Conservation (phyloP, 2,329 filamentous ascomycete species). For the Madurella fahalii region DNA sequence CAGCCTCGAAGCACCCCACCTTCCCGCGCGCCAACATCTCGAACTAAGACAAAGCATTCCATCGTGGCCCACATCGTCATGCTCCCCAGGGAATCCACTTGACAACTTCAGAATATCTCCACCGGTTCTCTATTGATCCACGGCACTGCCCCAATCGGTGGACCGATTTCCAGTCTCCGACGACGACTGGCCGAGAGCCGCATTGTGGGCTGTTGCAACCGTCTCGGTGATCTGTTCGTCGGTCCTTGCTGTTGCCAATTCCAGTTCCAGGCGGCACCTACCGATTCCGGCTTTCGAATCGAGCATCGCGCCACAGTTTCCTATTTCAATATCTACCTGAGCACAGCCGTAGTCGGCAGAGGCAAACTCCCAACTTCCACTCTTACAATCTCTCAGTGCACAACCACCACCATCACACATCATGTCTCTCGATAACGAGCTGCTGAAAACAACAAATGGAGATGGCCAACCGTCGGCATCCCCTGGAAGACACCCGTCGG, state of each 20-base stretch:
- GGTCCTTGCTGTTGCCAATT: background rate
- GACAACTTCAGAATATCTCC: slow-evolving; percentile 2
- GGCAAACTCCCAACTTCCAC: slow-evolving; percentile 48
- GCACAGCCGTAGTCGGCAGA: background rate
- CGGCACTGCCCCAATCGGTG: slow-evolving; percentile 16
- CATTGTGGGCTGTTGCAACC: background rate
- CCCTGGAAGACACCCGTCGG: slow-evolving; percentile 57
- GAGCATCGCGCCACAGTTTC: background rate
- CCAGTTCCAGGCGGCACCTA: background rate
- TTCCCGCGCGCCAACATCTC: background rate
- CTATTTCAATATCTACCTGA: background rate
- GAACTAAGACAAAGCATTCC: background rate
- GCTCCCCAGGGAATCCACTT: background rate
- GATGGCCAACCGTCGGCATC: slow-evolving; percentile 55
- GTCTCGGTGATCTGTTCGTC: background rate
- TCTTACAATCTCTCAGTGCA: slow-evolving; percentile 28
- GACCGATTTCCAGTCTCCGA: background rate
- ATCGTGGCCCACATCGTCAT: background rate
- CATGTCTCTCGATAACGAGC: slow-evolving; percentile 31
- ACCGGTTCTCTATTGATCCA: slow-evolving; percentile 5
- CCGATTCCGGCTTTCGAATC: background rate
- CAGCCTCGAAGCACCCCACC: slow-evolving; percentile 11
- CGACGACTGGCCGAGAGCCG: slow-evolving; percentile 1
- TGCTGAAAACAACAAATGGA: slow-evolving; percentile 31
- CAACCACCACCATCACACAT: slow-evolving; percentile 27